These are phyloP conservation scores for Geotrichum ghanense DNA, from an alignment of 805 yeast species.

Conservation along the genomic window DNA sequence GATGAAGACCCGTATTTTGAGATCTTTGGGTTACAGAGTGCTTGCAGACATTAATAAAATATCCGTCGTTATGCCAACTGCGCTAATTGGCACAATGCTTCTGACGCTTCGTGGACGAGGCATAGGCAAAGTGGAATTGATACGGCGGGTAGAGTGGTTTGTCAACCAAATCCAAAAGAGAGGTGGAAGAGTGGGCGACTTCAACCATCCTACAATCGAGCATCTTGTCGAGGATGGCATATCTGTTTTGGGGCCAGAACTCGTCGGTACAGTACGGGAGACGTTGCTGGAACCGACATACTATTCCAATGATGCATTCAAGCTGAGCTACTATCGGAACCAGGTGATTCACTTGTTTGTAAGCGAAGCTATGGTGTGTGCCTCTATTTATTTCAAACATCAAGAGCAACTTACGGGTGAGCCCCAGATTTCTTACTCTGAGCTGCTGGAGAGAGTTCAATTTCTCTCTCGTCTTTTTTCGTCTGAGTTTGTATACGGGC, in stretches of 20 bases:
- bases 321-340: conserved; percentile 46
- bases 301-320: conserved; percentile 38
- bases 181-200: conserved; percentile 31
- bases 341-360: conserved; percentile 44
- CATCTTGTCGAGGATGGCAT: conserved; percentile 28
- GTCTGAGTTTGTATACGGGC: conserved; percentile 30
- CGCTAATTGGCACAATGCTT: conserved; percentile 38
- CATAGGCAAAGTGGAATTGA: conserved; percentile 25
- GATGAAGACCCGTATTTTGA: conserved; percentile 23
- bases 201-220: conserved; percentile 17
- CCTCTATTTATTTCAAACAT: conserved; percentile 26
- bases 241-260: conserved; percentile 28
- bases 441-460: conserved; percentile 20
- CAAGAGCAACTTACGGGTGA: conserved; percentile 17
- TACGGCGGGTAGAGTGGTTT: conserved; percentile 26
- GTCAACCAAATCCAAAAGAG: conserved; percentile 23
- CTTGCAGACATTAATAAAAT: conserved; percentile 41
- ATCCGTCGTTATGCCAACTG: conserved; percentile 41
- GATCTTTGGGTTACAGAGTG: conserved; percentile 42
- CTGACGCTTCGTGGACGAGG: conserved; percentile 31
- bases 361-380: conserved; percentile 37
- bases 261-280: conserved; percentile 24
- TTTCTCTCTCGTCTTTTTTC: conserved; percentile 28
- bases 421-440: conserved; percentile 14
- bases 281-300: conserved; percentile 29